Evolutionary conservation across 2,329 filamentous ascomycete genomes (phyloP).

Genomic region (Trichoderma simmonsii): DNA sequence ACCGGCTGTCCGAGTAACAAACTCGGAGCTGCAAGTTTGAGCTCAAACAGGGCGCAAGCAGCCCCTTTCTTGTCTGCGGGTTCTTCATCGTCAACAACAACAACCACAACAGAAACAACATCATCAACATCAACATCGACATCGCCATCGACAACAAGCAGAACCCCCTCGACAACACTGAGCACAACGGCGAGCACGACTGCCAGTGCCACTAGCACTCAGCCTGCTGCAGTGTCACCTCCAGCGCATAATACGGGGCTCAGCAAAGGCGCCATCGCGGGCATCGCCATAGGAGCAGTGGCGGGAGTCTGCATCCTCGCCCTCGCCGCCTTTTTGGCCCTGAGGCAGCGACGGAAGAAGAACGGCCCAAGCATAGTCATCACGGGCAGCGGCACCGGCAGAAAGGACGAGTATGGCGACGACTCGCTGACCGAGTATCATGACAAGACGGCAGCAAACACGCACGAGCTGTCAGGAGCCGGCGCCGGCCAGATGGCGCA

Average conservation of each 20-base stretch:
- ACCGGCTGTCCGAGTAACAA: constrained; percentile 26
- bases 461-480: neutral
- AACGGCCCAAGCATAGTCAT: neutral
- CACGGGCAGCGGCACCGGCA: neutral
- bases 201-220: neutral
- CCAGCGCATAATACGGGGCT: neutral
- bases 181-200: neutral
- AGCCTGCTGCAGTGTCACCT: neutral
- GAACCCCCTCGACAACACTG: neutral
- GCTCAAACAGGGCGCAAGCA: constrained; percentile 5
- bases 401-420: neutral
- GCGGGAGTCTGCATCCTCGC: neutral
- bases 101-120: neutral
- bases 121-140: neutral
- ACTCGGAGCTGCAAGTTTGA: constrained; percentile 29
- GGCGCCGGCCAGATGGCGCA: neutral
- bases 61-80: constrained; percentile 1
- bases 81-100: neutral
- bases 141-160: neutral
- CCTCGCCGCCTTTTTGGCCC: neutral
- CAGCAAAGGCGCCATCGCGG: constrained; percentile 7
- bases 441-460: neutral
- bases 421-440: neutral
- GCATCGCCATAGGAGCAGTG: neutral
- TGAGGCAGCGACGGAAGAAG: neutral